Evolutionary conservation across 2,329 filamentous ascomycete genomes (phyloP), one percentile per base, ranked within the genome.

Genomic region (Penicillium sp.): DNA sequence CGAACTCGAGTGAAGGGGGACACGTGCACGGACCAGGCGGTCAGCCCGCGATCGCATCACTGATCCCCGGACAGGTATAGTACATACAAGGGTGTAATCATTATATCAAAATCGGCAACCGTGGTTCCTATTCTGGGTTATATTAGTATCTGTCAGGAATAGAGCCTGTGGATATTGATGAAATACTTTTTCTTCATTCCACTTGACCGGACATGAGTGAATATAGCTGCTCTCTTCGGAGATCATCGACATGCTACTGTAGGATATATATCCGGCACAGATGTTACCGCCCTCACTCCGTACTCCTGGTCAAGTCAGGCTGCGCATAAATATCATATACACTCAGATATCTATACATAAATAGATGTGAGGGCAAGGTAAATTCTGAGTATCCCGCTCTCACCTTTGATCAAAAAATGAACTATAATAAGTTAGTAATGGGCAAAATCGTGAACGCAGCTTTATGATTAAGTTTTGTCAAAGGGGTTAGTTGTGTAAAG

Each of bases 21-120:
- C 26, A 28, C 35, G 64, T 37, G 68, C 67, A 72, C 68, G 59
- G 68, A 65, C 70, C 70, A 71, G 66, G 68, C 68, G 68, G 68
- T 70, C 66, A 70, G 65, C 61, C 58, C 57, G 60, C 53, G 58
- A 61, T 66, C 51, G 26, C 24, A 49, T 51, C 22, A 28, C 37
- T 24, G n/a, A 49, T 38, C 42, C 30, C 24, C 30, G 12, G 44
- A 57, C 8, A 47, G 56, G 59, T 56, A 54, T 45, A 45, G 37
- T 22, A 12, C 33, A 28, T 30, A 35, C 26, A 17, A 33, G 8
- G n/a, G 28, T 17, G 30, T 28, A 53, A 38, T 15, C 13, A 35
- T 33, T 24, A 24, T 15, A 15, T 47, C 44, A 13, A 7, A n/a
- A n/a, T 26, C 13, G 2, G 22, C 44, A 17, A 28, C 2, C 15